phyloP scores from a whole-genome alignment of 2,329 filamentous ascomycete species.

The Myriangium duriaei region DNA sequence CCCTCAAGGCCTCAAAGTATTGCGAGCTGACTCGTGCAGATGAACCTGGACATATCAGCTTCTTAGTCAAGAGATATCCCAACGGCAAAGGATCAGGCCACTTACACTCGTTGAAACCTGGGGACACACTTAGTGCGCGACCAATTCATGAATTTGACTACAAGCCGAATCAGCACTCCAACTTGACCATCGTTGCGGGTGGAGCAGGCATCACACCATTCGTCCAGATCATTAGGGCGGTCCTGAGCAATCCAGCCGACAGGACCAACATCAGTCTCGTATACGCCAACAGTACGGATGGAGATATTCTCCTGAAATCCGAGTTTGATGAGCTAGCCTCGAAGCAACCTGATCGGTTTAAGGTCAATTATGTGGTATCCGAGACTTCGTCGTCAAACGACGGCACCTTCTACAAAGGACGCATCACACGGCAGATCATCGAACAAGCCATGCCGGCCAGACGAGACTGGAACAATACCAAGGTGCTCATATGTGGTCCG shows the following conservation, averaged over 20 bases:
- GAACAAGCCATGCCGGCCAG: constrained; percentile 33
- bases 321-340: constrained; percentile 43
- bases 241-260: constrained; percentile 49
- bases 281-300: constrained; percentile 53
- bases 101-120: constrained; percentile 52
- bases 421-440: constrained; percentile 46
- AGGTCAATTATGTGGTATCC: constrained; percentile 46
- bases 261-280: constrained; percentile 51
- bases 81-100: constrained; percentile 51
- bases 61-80: constrained; percentile 58
- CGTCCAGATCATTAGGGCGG: constrained; percentile 51
- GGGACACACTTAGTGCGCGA: constrained; percentile 47
- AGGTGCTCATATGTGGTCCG: constrained; percentile 59
- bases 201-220: constrained; percentile 62
- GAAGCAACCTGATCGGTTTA: constrained; percentile 43
- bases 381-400: constrained; percentile 24
- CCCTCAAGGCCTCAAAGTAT: not conserved
- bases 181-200: constrained; percentile 53
- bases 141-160: constrained; percentile 41
- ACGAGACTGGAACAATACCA: constrained; percentile 28
- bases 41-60: constrained; percentile 46
- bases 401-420: constrained; percentile 39
- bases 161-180: constrained; percentile 32
- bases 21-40: constrained; percentile 25
- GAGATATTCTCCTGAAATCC: constrained; percentile 46